Conservation (phyloP, 2,329 filamentous ascomycete genomes). For the Phialocephala sp. region DNA sequence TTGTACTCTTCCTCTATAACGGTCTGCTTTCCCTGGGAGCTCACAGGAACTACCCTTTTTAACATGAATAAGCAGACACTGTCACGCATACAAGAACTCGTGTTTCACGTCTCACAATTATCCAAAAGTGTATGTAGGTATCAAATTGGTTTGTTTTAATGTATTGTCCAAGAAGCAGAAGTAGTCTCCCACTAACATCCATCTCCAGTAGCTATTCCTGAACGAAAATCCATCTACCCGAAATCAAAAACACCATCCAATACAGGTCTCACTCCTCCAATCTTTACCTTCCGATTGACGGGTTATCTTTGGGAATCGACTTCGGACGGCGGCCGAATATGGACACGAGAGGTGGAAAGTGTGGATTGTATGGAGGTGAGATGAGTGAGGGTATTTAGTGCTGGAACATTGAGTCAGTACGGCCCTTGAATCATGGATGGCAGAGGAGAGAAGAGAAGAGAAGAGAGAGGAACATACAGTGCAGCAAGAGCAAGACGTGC, state of each 20-base stretch:
- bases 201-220: not conserved
- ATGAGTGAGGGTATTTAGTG: constrained; percentile 12
- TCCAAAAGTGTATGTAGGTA: too few species aligned
- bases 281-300: not conserved
- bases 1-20: not conserved
- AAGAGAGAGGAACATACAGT: constrained; percentile 16
- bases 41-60: too few species aligned
- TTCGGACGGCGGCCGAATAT: constrained; percentile 3
- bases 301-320: not conserved
- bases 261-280: constrained; percentile 1
- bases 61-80: too few species aligned
- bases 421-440: too few species aligned
- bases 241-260: constrained; percentile 5
- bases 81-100: too few species aligned
- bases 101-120: too few species aligned
- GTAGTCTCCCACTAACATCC: not conserved
- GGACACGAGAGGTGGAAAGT: not conserved
- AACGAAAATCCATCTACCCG: not conserved
- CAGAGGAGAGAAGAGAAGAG: not conserved
- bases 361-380: not conserved
- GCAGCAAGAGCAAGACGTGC: constrained; percentile 29
- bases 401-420: not conserved
- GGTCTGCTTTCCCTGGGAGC: too few species aligned
- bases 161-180: constrained; percentile 11
- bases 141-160: not conserved